Base-by-base conservation (phyloP, 2,329 filamentous ascomycete species). In the Trichoderma koningii region DNA sequence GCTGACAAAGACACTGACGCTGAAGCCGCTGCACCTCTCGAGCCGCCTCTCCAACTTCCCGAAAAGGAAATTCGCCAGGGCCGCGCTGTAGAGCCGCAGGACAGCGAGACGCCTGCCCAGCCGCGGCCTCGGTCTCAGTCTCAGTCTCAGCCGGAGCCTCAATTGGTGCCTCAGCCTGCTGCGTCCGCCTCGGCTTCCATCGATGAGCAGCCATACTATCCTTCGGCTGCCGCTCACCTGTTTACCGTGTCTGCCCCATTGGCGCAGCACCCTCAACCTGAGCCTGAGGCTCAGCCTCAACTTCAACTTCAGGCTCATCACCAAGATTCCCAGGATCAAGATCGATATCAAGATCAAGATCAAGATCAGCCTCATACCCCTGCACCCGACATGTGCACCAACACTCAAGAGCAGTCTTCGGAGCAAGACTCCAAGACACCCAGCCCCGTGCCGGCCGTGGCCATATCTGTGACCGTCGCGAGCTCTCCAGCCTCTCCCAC, bases 41-140 rank as follows among this genome's bases (percentile, higher is more conserved):
- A 62, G 59, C 50, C 59, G 52, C 30, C 23, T 62, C 30, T 47
- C 26, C 41, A 15, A 62, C 59, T 62, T 62, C 59, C 59, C 59
- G 50, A 62, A 53, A 47, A 62, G 59, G 59, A 53, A 62, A 62
- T 53, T 53, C 41, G 23, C 45, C 59, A 45, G 19, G 50, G 53
- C 19, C 53, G 34, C 38, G 41, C 19, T 47, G 50, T 53, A 41
- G 50, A 41, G 50, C 41, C 59, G 30, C 48, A 41, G 42, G 38
- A 19, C 15, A 38, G 26, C 59, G 50, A 53, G 30, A 19, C 50
- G 21, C 42, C 17, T 48, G 10, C 55, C 30, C 55, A 38, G 23
- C 42, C 55, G 6, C 55, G 30, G 26, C 44, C 30, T 9, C 41
- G 45, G 26, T 19, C 47, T 19, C n/a, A 34, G 26, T 23, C 47